phyloP scores from a whole-genome alignment of 306 rosid species.

The Corylus heterophylla region DNA sequence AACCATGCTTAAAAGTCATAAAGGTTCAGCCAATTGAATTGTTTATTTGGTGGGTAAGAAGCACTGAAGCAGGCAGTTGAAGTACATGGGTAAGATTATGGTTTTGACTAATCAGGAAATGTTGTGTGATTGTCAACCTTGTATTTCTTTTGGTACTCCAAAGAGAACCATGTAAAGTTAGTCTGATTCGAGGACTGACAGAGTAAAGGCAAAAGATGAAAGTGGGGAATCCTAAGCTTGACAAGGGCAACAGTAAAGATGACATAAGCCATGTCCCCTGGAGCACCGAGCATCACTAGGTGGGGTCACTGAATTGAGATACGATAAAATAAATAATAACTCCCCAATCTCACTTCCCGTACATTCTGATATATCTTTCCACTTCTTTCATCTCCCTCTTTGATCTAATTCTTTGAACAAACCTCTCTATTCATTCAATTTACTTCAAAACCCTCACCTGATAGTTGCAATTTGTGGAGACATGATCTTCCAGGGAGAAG shows the following conservation, averaged over 20 bases:
- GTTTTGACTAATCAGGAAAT: conserved; percentile 45
- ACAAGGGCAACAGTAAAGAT: conserved; percentile 54
- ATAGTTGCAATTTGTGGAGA: conserved; percentile 11
- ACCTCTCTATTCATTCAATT: conserved; percentile 27
- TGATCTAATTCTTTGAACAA: conserved; percentile 35
- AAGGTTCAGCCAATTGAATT: conserved; percentile 24
- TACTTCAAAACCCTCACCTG: conserved; percentile 25
- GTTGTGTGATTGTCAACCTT: conserved; percentile 47
- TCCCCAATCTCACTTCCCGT: conserved; percentile 40
- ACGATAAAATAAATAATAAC: conserved; percentile 20
- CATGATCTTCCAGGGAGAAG: conserved; percentile 43
- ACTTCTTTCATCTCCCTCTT: conserved; percentile 20
- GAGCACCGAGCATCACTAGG: conserved; percentile 64
- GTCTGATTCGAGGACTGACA: conserved; percentile 38
- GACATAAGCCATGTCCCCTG: conserved; percentile 68
- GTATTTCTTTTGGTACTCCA: conserved; percentile 44
- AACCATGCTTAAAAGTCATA: conserved; percentile 26
- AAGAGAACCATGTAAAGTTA: conserved; percentile 42
- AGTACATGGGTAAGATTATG: conserved; percentile 37
- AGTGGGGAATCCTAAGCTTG: conserved; percentile 91
- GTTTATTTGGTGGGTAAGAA: conserved; percentile 39
- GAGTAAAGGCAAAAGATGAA: conserved; percentile 36
- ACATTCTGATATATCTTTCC: conserved; percentile 28
- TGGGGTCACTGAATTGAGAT: conserved; percentile 53
- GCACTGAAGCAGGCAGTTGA: conserved; percentile 60